Conservation (phyloP, 2,329 filamentous ascomycete genomes). For the Rosellinia necatrix region DNA sequence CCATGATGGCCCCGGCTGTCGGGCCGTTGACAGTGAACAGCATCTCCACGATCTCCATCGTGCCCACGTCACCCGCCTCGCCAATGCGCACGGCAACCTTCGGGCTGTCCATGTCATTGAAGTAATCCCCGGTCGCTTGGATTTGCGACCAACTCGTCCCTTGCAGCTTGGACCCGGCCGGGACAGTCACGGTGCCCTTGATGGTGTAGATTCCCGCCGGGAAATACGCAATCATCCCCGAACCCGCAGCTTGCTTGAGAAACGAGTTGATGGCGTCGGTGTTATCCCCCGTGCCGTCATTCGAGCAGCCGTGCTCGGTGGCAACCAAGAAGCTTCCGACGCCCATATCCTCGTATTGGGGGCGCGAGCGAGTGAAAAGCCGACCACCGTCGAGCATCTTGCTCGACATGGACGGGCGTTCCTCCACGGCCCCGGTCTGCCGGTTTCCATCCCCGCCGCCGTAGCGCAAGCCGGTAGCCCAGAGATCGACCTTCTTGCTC, state of each 20-base stretch:
- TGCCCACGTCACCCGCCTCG: constrained; percentile 60
- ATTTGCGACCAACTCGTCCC: constrained; percentile 43
- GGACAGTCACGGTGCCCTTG: constrained; percentile 43
- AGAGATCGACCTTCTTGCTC: background rate
- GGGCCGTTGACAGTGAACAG: constrained; percentile 69
- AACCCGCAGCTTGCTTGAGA: constrained; percentile 45
- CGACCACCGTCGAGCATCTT: background rate
- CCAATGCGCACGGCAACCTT: constrained; percentile 56
- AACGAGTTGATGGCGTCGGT: too few species aligned
- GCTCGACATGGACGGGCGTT: background rate
- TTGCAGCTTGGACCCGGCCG: constrained; percentile 41
- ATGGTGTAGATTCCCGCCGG: constrained; percentile 51
- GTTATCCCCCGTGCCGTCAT: constrained; percentile 59
- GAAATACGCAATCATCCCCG: too few species aligned
- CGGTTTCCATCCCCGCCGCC: background rate
- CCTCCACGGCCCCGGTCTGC: background rate
- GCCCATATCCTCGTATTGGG: background rate
- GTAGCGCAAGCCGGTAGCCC: background rate
- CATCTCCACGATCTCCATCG: constrained; percentile 71
- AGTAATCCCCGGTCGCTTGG: constrained; percentile 31
- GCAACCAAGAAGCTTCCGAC: constrained; percentile 15
- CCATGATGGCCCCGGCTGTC: constrained; percentile 70
- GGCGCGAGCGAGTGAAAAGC: background rate
- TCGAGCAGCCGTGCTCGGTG: constrained; percentile 49
- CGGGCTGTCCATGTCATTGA: constrained; percentile 19